phyloP scores from a whole-genome alignment of 1,139 yeast species.

The Fermentozyma sake region DNA sequence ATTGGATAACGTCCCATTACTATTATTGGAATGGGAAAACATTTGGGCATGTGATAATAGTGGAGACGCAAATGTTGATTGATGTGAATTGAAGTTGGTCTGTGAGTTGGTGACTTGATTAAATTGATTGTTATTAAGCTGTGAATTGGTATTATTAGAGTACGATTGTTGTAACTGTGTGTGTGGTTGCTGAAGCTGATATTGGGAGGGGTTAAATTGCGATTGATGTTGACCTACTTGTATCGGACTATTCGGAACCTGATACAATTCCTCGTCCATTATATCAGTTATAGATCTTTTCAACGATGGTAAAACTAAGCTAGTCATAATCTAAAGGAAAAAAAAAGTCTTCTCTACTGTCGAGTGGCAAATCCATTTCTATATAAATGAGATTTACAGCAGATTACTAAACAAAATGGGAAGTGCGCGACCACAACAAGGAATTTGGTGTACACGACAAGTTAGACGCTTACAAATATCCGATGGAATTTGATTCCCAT shows the following conservation, averaged over 20 bases:
- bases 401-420: too few species aligned
- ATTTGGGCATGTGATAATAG: slow-evolving; percentile 12
- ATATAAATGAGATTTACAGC: too few species aligned
- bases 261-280: slow-evolving; percentile 63
- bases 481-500: too few species aligned
- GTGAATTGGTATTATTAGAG: slow-evolving; percentile 2
- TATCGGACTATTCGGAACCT: slow-evolving; percentile 29
- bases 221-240: slow-evolving; percentile 7
- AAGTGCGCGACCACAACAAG: too few species aligned
- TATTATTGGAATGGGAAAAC: slow-evolving; percentile 8
- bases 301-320: slow-evolving; percentile 43
- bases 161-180: too few species aligned
- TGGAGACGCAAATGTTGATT: slow-evolving; percentile 17
- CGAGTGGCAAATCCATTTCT: too few species aligned
- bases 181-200: neutral
- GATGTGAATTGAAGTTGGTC: slow-evolving; percentile 1
- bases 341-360: too few species aligned
- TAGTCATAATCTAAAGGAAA: too few species aligned
- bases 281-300: slow-evolving; percentile 56
- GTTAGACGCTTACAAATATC: too few species aligned
- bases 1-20: slow-evolving; percentile 16
- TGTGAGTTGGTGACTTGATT: slow-evolving; percentile 5
- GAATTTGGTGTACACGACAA: too few species aligned
- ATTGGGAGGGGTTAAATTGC: slow-evolving; percentile 2
- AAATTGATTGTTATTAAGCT: slow-evolving; percentile 19